These are phyloP conservation scores for Petrea volubilis DNA, from an alignment of 257 asterid species.

Conservation along the genomic window DNA sequence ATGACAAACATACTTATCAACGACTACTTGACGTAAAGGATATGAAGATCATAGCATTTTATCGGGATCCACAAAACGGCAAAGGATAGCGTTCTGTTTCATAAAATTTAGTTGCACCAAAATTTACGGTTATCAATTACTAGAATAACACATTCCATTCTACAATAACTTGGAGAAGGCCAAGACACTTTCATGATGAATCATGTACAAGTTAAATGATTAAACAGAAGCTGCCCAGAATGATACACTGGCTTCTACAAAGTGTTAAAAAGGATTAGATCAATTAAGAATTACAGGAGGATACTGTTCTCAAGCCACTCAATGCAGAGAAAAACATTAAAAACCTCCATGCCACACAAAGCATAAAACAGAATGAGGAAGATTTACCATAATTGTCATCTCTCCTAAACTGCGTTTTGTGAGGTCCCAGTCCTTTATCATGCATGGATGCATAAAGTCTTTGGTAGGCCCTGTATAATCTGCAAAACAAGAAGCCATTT, in stretches of 20 bases:
- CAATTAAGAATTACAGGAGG: not conserved
- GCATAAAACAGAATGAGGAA: constrained; percentile 6
- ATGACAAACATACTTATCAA: not conserved
- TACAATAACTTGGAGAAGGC: not conserved
- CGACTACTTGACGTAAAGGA: not conserved
- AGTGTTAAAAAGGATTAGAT: not conserved
- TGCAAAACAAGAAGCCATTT: constrained; percentile 32
- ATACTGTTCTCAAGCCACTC: not conserved
- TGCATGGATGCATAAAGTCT: constrained; percentile 85
- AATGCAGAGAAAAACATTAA: not conserved
- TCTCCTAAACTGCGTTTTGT: constrained; percentile 95
- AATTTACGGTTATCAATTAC: not conserved
- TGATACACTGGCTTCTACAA: not conserved
- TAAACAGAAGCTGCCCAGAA: not conserved
- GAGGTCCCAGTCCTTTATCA: constrained; percentile 77
- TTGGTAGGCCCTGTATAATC: constrained; percentile 86
- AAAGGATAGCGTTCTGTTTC: not conserved
- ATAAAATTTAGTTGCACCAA: not conserved
- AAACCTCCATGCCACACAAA: not conserved
- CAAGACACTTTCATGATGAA: not conserved
- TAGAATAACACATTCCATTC: not conserved
- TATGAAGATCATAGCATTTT: not conserved
- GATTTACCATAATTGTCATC: constrained; percentile 82
- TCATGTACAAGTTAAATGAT: not conserved
- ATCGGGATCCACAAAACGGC: not conserved